A percentile compares a stretch with the other conserved stretches of the same genome.
These are phyloP conservation scores for Paecilomyces sp. DNA, from an alignment of 2,329 filamentous ascomycete genomes.

Conservation along the genomic window DNA sequence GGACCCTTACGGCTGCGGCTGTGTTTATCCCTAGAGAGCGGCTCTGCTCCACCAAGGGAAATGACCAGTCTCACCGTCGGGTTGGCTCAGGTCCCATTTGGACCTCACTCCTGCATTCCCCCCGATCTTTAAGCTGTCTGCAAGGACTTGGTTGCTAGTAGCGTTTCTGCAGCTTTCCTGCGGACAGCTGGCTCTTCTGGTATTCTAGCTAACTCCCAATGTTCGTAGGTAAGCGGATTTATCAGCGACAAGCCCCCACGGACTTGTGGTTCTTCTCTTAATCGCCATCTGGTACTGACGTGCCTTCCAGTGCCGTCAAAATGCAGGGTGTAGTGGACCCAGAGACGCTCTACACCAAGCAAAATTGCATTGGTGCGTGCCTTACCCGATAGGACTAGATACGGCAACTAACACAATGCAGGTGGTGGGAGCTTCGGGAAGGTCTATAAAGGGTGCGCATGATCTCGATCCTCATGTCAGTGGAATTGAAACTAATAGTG, in stretches of 20 bases:
- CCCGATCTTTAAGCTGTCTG: not conserved
- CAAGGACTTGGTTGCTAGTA: not conserved
- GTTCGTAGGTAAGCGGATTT: not conserved
- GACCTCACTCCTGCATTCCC: not conserved
- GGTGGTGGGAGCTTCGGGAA: slow-evolving; percentile 97
- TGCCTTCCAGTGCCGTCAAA: slow-evolving; percentile 6
- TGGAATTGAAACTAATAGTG: slow-evolving; percentile 3
- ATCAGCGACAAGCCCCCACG: not conserved
- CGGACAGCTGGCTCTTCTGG: not conserved
- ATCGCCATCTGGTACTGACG: not conserved
- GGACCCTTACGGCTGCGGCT: not conserved
- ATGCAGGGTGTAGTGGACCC: slow-evolving; percentile 63
- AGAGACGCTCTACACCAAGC: slow-evolving; percentile 86
- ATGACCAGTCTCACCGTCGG: not conserved
- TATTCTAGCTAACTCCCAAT: not conserved
- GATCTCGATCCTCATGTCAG: not conserved
- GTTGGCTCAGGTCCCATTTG: not conserved
- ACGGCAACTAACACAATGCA: slow-evolving; percentile 23
- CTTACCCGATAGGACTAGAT: not conserved
- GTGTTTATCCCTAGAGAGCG: not conserved
- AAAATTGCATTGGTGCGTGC: slow-evolving; percentile 71
- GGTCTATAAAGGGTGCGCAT: slow-evolving; percentile 86
- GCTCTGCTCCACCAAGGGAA: not conserved
- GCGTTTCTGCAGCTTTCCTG: not conserved
- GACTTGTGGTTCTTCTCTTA: not conserved